Percentiles rank a stretch among this genome's conserved stretches.
Evolutionary conservation across 192 early-diverging fungal genomes (phyloP).

Genomic region (Umbelopsis sp.): DNA sequence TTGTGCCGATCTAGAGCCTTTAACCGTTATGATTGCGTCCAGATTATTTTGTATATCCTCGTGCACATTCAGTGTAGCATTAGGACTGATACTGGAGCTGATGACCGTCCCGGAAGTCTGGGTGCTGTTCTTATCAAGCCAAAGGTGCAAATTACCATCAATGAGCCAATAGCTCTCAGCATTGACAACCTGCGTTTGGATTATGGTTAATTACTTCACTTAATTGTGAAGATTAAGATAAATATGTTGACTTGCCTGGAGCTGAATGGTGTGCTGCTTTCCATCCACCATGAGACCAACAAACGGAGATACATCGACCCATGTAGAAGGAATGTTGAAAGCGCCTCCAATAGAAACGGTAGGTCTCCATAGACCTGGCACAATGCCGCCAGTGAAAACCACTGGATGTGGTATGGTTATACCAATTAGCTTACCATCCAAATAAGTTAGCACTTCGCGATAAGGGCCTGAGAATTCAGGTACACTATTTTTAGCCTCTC

Average conservation of each 20-base stretch:
- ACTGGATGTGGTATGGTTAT: conserved; percentile 5
- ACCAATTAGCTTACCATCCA: conserved; percentile 19
- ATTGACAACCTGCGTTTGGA: not conserved
- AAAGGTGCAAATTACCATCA: conserved; percentile 25
- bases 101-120: conserved; percentile 15
- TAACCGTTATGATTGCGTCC: conserved; percentile 15
- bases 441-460: conserved; percentile 20
- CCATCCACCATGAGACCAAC: conserved; percentile 25
- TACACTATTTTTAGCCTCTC: not conserved
- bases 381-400: conserved; percentile 19
- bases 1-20: not conserved
- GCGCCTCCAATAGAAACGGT: conserved; percentile 8
- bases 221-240: not conserved
- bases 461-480: conserved; percentile 16
- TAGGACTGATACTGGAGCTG: not conserved
- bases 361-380: conserved; percentile 25
- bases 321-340: conserved; percentile 21
- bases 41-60: conserved; percentile 11
- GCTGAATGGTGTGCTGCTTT: conserved; percentile 17
- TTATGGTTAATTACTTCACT: not conserved
- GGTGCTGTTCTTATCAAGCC: conserved; percentile 16
- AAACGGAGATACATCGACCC: conserved; percentile 26
- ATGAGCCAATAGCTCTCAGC: conserved; percentile 18
- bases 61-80: conserved; percentile 15
- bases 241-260: conserved; percentile 4